Conservation (phyloP, 345 rosid genomes). For the Populus euphratica region DNA sequence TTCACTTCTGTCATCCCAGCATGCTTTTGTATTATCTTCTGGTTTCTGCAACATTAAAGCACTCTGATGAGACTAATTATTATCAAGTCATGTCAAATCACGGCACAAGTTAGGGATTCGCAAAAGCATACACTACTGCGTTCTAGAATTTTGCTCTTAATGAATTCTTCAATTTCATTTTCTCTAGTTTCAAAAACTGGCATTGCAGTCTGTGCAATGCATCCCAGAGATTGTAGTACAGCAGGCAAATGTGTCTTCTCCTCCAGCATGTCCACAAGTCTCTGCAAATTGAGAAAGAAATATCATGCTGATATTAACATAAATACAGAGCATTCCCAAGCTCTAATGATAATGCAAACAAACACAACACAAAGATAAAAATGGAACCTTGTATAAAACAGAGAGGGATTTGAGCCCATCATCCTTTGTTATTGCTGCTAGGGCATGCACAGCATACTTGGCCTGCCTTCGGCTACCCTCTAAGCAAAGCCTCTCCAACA, state of each 20-base stretch:
- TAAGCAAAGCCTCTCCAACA: slow-evolving; percentile 83
- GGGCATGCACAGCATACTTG: slow-evolving; percentile 94
- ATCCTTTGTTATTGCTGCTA: slow-evolving; percentile 96
- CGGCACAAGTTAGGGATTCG: slow-evolving; percentile 21
- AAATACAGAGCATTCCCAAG: not conserved
- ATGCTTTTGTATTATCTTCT: slow-evolving; percentile 38
- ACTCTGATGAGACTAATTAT: slow-evolving; percentile 14
- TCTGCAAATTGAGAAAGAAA: slow-evolving; percentile 49
- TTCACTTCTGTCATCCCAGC: slow-evolving; percentile 85
- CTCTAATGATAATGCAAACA: not conserved
- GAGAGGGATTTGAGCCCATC: slow-evolving; percentile 96
- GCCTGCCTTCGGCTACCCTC: slow-evolving; percentile 96
- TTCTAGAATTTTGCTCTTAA: slow-evolving; percentile 66
- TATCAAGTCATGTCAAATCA: slow-evolving; percentile 6
- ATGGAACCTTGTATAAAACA: slow-evolving; percentile 78
- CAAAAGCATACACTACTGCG: slow-evolving; percentile 50
- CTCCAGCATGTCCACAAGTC: slow-evolving; percentile 91
- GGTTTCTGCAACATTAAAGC: slow-evolving; percentile 55
- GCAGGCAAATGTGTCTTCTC: slow-evolving; percentile 87
- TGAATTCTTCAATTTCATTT: slow-evolving; percentile 71
- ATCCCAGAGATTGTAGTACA: slow-evolving; percentile 89
- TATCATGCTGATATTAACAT: slow-evolving; percentile 1
- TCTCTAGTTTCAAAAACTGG: slow-evolving; percentile 97
- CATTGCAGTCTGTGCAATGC: slow-evolving; percentile 96
- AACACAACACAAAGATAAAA: not conserved